Evolutionary conservation across 2,329 filamentous ascomycete species (phyloP), one percentile per base, ranked within the genome.

Genomic region (Chaetoscypha palmicola): DNA sequence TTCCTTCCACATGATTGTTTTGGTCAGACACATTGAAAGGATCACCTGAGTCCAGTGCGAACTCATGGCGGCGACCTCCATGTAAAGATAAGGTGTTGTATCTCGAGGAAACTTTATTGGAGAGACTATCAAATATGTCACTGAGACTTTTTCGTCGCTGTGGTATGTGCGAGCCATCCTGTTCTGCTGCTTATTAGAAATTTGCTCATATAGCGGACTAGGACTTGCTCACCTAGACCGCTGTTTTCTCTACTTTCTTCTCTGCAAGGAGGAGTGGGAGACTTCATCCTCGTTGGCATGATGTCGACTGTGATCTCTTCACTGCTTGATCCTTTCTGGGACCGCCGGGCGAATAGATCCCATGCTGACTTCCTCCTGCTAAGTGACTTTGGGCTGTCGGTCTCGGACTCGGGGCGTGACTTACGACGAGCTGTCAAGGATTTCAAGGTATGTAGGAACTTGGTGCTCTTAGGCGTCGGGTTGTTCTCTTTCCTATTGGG

Each of bases 141-240:
- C 50, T 41, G 12, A 58, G 43, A 48, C 57, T 59, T 38, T 50
- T 57, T 17, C 57, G 46, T 43, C 54, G 44, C 14, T 35, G 26
- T 8, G 22, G 20, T 24, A n/a, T n/a, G n/a, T n/a, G n/a, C n/a
- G n/a, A n/a, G n/a, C n/a, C n/a, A n/a, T n/a, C n/a, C n/a, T n/a
- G n/a, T n/a, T n/a, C n/a, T n/a, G n/a, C n/a, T n/a, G n/a, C n/a
- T n/a, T n/a, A n/a, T n/a, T n/a, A n/a, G n/a, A n/a, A n/a, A n/a
- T n/a, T n/a, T n/a, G n/a, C n/a, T n/a, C n/a, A n/a, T n/a, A n/a
- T n/a, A n/a, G n/a, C n/a, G n/a, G n/a, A n/a, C n/a, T n/a, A n/a
- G n/a, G n/a, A n/a, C n/a, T n/a, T n/a, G n/a, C n/a, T n/a, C n/a
- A n/a, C n/a, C n/a, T n/a, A n/a, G n/a, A n/a, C n/a, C n/a, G n/a